Evolutionary conservation across 2,329 filamentous ascomycete genomes (phyloP).

Genomic region (Clonostachys chloroleuca): DNA sequence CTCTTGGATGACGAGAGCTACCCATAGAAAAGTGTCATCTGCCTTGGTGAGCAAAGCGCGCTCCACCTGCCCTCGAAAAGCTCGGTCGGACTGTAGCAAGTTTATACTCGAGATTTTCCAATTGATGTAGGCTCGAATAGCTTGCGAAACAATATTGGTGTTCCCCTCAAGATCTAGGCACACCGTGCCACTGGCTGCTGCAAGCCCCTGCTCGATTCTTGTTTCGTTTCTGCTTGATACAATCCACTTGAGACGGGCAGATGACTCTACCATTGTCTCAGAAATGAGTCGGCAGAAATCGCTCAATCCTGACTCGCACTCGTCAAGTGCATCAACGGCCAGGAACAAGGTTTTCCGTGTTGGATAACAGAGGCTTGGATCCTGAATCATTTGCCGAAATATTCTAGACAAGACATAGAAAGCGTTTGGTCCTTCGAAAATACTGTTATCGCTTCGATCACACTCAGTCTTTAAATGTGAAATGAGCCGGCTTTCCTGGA

Average conservation of each 20-base stretch:
- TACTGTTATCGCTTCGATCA: background rate
- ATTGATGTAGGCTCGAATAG: slow-evolving; percentile 27
- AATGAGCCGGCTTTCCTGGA: background rate
- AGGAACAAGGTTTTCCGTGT: background rate
- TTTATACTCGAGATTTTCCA: slow-evolving; percentile 12
- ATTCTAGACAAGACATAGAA: slow-evolving; percentile 3
- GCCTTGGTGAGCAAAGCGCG: slow-evolving; percentile 18
- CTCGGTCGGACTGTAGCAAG: slow-evolving; percentile 7
- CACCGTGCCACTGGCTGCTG: slow-evolving; percentile 5
- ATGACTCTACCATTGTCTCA: slow-evolving; percentile 17
- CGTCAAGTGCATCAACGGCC: slow-evolving; percentile 38
- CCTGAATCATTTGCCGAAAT: too few relatives aligned
- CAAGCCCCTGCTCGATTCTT: slow-evolving; percentile 19
- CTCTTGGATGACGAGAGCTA: slow-evolving; percentile 9
- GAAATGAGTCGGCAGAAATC: slow-evolving; percentile 21
- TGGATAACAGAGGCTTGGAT: slow-evolving; percentile 19
- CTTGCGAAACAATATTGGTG: slow-evolving; percentile 18
- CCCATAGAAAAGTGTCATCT: slow-evolving; percentile 21
- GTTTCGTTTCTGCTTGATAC: slow-evolving; percentile 35
- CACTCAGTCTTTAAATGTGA: slow-evolving; percentile 1
- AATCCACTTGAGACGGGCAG: slow-evolving; percentile 29
- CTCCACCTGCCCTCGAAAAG: slow-evolving; percentile 1
- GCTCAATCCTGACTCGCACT: slow-evolving; percentile 21
- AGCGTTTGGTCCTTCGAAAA: slow-evolving; percentile 27
- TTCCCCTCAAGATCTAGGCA: slow-evolving; percentile 26